Evolutionary conservation across 2,329 filamentous ascomycete genomes (phyloP).

Genomic region (Hirsutella thompsonii): DNA sequence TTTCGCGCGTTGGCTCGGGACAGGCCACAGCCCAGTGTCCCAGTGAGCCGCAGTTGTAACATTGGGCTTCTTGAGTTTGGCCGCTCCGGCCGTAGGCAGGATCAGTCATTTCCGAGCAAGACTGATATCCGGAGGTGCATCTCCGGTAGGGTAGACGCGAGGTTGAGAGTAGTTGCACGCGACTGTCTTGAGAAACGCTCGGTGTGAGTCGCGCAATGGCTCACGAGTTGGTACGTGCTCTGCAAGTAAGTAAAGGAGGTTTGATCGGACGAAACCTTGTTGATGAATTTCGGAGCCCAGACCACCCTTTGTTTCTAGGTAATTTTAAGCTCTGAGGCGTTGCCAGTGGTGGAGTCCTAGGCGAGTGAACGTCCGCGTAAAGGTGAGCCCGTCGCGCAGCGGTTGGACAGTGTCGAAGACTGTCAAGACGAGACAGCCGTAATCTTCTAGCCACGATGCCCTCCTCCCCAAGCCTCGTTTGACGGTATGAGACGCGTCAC

Average conservation of each 20-base stretch:
- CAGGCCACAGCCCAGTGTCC: constrained; percentile 42
- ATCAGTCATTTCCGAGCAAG: constrained; percentile 15
- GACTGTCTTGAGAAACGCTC: background rate
- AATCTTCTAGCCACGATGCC: constrained; percentile 4
- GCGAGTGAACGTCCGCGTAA: background rate
- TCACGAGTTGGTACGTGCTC: background rate
- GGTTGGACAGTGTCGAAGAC: background rate
- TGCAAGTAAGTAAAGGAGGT: no score
- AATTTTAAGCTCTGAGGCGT: no score
- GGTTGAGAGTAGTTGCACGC: background rate
- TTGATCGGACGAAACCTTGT: no score
- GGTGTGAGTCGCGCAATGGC: background rate
- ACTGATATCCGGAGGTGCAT: background rate
- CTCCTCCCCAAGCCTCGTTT: constrained; percentile 13
- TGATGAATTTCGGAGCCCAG: no score
- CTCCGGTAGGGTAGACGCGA: background rate
- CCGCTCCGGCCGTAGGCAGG: constrained; percentile 14
- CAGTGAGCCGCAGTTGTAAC: constrained; percentile 39
- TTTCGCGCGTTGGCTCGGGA: constrained; percentile 33
- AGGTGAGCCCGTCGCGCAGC: background rate
- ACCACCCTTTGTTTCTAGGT: no score
- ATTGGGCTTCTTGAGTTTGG: constrained; percentile 25
- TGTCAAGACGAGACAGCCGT: background rate
- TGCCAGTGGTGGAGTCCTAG: no score
- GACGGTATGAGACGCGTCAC: constrained; percentile 7